A percentile compares a stretch with the other conserved stretches of the same genome.
Conservation (phyloP, 257 asterid species). For the Nyctanthes arbortristis region DNA sequence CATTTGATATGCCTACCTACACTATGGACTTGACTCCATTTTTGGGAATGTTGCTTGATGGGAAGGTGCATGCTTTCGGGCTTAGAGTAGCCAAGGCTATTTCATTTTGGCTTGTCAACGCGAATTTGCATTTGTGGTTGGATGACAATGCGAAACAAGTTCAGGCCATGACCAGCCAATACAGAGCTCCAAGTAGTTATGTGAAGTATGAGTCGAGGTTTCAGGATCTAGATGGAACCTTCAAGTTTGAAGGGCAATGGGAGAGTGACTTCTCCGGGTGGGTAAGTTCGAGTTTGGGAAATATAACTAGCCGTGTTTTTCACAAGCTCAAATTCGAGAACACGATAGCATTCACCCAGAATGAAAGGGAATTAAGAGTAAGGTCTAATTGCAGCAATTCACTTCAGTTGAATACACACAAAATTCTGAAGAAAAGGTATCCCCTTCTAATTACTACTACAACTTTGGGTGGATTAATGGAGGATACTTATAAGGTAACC, state of each 20-base stretch:
- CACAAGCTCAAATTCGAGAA: slow-evolving; percentile 49
- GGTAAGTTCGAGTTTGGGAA: slow-evolving; percentile 76
- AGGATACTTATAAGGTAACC: slow-evolving; percentile 33
- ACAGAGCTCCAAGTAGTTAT: slow-evolving; percentile 30
- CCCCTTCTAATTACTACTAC: slow-evolving; percentile 47
- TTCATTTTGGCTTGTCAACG: slow-evolving; percentile 78
- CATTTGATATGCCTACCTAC: slow-evolving; percentile 81
- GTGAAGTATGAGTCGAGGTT: slow-evolving; percentile 37
- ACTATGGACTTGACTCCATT: slow-evolving; percentile 75
- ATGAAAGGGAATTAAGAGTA: slow-evolving; percentile 35
- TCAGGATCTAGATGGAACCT: slow-evolving; percentile 53
- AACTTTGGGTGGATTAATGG: slow-evolving; percentile 32
- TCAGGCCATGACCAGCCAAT: slow-evolving; percentile 45
- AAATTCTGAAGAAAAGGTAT: slow-evolving; percentile 32
- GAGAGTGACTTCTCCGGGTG: slow-evolving; percentile 59
- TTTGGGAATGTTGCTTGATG: slow-evolving; percentile 58
- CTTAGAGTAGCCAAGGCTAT: slow-evolving; percentile 60
- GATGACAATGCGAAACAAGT: slow-evolving; percentile 46
- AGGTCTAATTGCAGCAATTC: slow-evolving; percentile 22
- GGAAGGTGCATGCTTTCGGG: slow-evolving; percentile 46
- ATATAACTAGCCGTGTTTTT: slow-evolving; percentile 46
- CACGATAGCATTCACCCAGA: too few species aligned
- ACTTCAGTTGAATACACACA: slow-evolving; percentile 19
- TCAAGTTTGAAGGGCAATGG: slow-evolving; percentile 49
- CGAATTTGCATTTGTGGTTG: slow-evolving; percentile 82